Evolutionary conservation across 2,329 filamentous ascomycete genomes (phyloP).

Genomic region (Fusarium sp.): DNA sequence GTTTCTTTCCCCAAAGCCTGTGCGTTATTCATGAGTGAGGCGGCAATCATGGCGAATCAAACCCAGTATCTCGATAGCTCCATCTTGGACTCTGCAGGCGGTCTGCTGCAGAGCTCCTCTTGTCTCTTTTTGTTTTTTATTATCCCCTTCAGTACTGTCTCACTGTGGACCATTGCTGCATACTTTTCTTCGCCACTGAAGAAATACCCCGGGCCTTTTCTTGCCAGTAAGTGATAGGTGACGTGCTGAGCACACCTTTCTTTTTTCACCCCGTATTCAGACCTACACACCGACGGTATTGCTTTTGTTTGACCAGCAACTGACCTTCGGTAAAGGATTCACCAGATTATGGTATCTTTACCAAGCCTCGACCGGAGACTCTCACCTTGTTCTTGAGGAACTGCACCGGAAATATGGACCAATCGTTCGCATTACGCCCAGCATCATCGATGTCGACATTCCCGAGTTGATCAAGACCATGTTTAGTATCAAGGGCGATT

Average conservation of each 20-base stretch:
- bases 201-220: conserved; percentile 52
- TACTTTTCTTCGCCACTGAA: conserved; percentile 46
- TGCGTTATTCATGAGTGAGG: not conserved
- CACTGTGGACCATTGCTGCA: conserved; percentile 26
- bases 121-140: conserved; percentile 15
- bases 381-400: conserved; percentile 49
- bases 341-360: conserved; percentile 57
- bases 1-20: not conserved
- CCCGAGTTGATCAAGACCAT: conserved; percentile 56
- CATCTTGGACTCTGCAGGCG: conserved; percentile 10
- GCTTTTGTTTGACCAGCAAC: not conserved
- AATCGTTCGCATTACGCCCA: conserved; percentile 59
- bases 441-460: conserved; percentile 55
- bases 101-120: not conserved
- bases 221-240: conserved; percentile 46
- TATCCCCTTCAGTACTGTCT: conserved; percentile 12
- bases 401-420: conserved; percentile 59
- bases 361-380: conserved; percentile 49
- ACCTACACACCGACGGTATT: not conserved
- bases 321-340: conserved; percentile 37
- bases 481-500: conserved; percentile 54
- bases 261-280: not conserved
- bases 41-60: conserved; percentile 18
- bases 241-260: not conserved
- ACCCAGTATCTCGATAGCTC: conserved; percentile 3